Base-by-base conservation (phyloP, 169 alveolate species). In the Cyclospora cayetanensis region DNA sequence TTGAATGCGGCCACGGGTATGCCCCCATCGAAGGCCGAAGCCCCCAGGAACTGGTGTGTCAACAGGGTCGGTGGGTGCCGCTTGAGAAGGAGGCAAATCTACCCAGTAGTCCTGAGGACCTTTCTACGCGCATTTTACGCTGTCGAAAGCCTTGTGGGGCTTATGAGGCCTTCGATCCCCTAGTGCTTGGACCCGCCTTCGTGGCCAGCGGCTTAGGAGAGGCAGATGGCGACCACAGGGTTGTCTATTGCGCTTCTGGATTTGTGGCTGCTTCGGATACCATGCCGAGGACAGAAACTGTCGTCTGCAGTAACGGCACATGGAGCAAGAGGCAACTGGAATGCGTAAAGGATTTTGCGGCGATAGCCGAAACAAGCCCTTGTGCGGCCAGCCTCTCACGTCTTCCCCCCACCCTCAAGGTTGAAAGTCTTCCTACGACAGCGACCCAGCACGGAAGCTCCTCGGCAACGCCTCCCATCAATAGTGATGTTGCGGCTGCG, bases 101-200 rank as follows among this genome's bases (percentile, higher is more conserved):
- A 9, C n/a, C 37, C 11, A 66, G 86, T 4, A 22, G 29, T 15
- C 29, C 35, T 12, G 74, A 39, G 1, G 80, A 20, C 46, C 9
- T 37, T 55, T 25, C 25, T 55, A n/a, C 5, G 76, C 88, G 74
- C 43, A 55, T 87, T 5, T 65, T 87, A 43, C 37, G 43, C 29
- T 87, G 92, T 41, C 43, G 92, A 27, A 79, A 55, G 79, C 92
- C 92, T n/a, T 87, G 92, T n/a, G 77, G 60, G 77, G 80, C 92
- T 1, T 87, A 87, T 50, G 92, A 87, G 37, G 66, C 50, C 4
- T 27, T 72, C 0, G 92, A 87, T 65, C 92, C 92, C 31, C n/a
- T 34, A n/a, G 66, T 87, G 7, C 31, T 87, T 66, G 86, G 93
- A 18, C 83, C 88, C 2, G 93, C 70, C 34, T 89, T 74, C 35